Evolutionary conservation across 169 alveolate species (phyloP).

Genomic region (Eimeria maxima): DNA sequence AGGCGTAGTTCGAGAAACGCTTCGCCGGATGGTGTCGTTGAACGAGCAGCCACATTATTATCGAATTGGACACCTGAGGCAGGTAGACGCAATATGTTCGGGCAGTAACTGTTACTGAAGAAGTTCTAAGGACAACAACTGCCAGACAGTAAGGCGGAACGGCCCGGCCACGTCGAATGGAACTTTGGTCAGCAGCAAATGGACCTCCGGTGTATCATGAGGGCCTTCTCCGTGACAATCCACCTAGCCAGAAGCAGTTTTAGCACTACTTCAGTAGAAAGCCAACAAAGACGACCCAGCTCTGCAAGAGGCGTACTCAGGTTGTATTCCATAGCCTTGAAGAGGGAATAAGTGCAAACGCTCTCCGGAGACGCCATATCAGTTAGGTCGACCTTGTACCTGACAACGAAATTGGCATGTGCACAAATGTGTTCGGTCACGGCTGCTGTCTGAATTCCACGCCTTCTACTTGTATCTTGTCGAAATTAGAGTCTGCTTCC

Average conservation of each 20-base stretch:
- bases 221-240: not conserved
- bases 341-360: conserved; percentile 79
- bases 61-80: conserved; percentile 64
- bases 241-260: not conserved
- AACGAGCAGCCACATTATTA: conserved; percentile 51
- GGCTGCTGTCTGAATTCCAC: not conserved
- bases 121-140: not conserved
- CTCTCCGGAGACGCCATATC: conserved; percentile 62
- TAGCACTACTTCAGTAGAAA: not conserved
- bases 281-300: not conserved
- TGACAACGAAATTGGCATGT: not conserved
- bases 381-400: conserved; percentile 76
- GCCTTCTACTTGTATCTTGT: not conserved
- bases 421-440: not conserved
- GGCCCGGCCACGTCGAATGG: not conserved
- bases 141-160: not conserved
- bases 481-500: not conserved
- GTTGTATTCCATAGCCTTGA: conserved; percentile 83
- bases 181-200: no score
- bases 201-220: not conserved
- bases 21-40: conserved; percentile 44
- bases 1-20: conserved; percentile 64
- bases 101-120: not conserved
- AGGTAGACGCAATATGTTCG: not conserved
- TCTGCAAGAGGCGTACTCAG: conserved; percentile 43